Evolutionary conservation across 2,329 filamentous ascomycete genomes (phyloP).

Genomic region (Microdochium trichocladiopsis): DNA sequence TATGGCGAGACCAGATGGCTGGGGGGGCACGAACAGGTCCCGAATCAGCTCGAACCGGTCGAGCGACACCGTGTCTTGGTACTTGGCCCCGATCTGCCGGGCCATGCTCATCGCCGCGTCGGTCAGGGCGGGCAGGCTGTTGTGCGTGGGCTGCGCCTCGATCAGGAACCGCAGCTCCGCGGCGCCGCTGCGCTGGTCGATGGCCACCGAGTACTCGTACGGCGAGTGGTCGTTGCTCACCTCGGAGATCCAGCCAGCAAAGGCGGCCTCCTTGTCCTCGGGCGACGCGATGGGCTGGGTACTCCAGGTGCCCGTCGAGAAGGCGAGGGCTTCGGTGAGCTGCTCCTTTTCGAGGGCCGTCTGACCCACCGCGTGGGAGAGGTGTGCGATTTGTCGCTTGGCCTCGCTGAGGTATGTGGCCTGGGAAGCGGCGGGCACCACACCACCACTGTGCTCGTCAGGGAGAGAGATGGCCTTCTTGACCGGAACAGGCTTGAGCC

Average conservation of each 20-base stretch:
- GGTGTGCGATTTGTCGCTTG: slow-evolving; percentile 5
- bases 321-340: slow-evolving; percentile 1
- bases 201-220: slow-evolving; percentile 8
- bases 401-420: slow-evolving; percentile 8
- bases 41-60: slow-evolving; percentile 5
- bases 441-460: too few species aligned
- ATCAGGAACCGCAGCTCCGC: slow-evolving; percentile 10
- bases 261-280: neutral
- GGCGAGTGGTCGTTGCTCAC: slow-evolving; percentile 9
- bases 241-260: slow-evolving; percentile 4
- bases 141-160: slow-evolving; percentile 6
- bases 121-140: slow-evolving; percentile 2
- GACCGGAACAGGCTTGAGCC: slow-evolving; percentile 9
- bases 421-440: neutral
- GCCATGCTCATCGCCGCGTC: slow-evolving; percentile 3
- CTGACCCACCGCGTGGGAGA: slow-evolving; percentile 7
- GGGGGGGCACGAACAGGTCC: slow-evolving; percentile 8
- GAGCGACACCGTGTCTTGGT: slow-evolving; percentile 5
- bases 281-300: slow-evolving; percentile 1
- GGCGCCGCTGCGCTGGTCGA: slow-evolving; percentile 8
- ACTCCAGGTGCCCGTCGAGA: slow-evolving; percentile 6
- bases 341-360: slow-evolving; percentile 1
- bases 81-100: slow-evolving; percentile 3
- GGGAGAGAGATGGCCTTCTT: too few species aligned
- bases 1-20: neutral